These are phyloP conservation scores for Colletotrichum karsti DNA, from an alignment of 2,329 filamentous ascomycete species.

Conservation along the genomic window DNA sequence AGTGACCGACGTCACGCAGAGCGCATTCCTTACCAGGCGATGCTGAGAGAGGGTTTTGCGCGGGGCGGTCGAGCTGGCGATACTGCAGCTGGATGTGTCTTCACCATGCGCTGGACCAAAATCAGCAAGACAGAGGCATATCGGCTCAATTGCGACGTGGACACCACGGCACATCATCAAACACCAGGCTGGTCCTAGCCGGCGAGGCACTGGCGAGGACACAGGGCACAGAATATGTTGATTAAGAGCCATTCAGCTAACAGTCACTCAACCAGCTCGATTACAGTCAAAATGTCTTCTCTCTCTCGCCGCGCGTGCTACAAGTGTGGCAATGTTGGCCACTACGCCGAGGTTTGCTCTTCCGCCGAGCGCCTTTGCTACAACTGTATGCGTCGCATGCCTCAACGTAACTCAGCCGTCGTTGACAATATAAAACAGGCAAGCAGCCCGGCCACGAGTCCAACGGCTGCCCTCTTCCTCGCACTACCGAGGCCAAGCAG, in stretches of 20 bases:
- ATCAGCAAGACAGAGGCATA: too few relatives aligned
- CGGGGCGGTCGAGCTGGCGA: too few relatives aligned
- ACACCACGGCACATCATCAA: not conserved
- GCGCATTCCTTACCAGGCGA: too few relatives aligned
- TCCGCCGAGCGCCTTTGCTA: slow-evolving; percentile 99
- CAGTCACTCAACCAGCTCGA: not conserved
- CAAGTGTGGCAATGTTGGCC: slow-evolving; percentile 85
- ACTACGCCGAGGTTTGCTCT: slow-evolving; percentile 91
- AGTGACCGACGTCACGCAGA: not conserved
- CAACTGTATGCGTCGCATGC: slow-evolving; percentile 79
- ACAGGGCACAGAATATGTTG: not conserved
- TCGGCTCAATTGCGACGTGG: not conserved
- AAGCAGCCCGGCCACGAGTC: slow-evolving; percentile 96
- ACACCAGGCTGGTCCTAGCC: not conserved
- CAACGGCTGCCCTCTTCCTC: slow-evolving; percentile 94
- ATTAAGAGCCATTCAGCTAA: slow-evolving; percentile 32
- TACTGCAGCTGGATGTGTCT: too few relatives aligned
- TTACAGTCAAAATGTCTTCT: slow-evolving; percentile 72
- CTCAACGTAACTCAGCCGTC: not conserved
- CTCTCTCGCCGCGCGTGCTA: slow-evolving; percentile 86
- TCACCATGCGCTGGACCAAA: too few relatives aligned
- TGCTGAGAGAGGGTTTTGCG: too few relatives aligned
- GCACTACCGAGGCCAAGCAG: slow-evolving; percentile 98
- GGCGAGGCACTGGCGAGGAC: slow-evolving; percentile 13
- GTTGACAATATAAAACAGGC: slow-evolving; percentile 53